Evolutionary conservation across 352 stramenopile species (phyloP).

Genomic region (Halophytophthora batemanensis): DNA sequence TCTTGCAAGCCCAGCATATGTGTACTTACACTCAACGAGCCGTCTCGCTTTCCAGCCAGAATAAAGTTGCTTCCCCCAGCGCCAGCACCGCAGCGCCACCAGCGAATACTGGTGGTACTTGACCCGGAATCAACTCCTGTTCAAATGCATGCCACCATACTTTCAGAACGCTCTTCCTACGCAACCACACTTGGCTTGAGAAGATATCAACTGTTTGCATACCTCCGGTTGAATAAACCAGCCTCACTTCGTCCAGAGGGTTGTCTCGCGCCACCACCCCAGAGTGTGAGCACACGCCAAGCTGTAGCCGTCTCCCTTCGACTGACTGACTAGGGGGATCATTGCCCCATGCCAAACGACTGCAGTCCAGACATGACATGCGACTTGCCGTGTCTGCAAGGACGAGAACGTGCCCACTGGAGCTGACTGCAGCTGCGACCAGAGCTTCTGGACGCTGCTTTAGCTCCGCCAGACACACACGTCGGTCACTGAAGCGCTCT

Average conservation of each 20-base stretch:
- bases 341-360: constrained; percentile 16
- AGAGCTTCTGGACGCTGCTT: constrained; percentile 14
- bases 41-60: constrained; percentile 31
- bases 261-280: constrained; percentile 32
- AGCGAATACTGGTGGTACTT: constrained; percentile 24
- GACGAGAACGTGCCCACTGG: constrained; percentile 30
- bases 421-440: constrained; percentile 14
- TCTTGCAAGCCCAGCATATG: neutral
- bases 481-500: constrained; percentile 54
- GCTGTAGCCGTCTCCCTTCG: constrained; percentile 25
- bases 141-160: neutral
- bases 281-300: constrained; percentile 25
- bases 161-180: too few species aligned
- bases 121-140: constrained; percentile 1
- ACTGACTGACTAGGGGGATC: neutral
- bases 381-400: constrained; percentile 23
- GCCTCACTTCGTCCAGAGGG: constrained; percentile 28
- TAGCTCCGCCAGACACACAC: constrained; percentile 33
- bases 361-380: constrained; percentile 36
- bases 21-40: constrained; percentile 33
- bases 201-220: too few species aligned
- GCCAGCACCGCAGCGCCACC: constrained; percentile 16
- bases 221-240: constrained; percentile 21
- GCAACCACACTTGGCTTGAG: too few species aligned
- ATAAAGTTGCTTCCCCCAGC: constrained; percentile 26